Evolutionary conservation across 2,329 filamentous ascomycete genomes (phyloP), one percentile per base, ranked within the genome.

Genomic region (Teratosphaeria viscida): DNA sequence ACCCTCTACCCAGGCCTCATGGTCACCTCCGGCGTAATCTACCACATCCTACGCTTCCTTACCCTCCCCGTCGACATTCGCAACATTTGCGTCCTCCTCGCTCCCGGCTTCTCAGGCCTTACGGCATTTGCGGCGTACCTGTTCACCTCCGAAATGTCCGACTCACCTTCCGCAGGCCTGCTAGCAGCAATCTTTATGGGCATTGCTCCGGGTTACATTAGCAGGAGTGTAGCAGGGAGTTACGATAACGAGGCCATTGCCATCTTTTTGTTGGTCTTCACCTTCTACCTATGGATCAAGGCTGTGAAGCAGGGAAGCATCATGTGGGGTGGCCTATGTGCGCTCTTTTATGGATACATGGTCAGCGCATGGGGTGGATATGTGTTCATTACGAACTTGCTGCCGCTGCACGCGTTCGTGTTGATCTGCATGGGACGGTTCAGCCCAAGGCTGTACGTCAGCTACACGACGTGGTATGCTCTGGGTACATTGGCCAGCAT

Each of bases 181-280:
- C 85, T 99, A 62, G 92, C 94, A 52, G 95, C 94, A 54, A 83
- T 83, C 60, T 99, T 99, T 76, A 97, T 99, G 91, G 94, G 94
- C 62, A 99, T 99, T 72, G 84, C 91, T 14, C 94, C 94, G 23
- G 94, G 94, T 65, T 99, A 99, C 75, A 99, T 99, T 74, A 97
- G 92, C 66, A 85, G 94, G 75, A 97, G 92, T 59, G 94, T 99
- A 63, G 94, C 94, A 63, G 94, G 94, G 72, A 96, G 92, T 75
- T 99, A 99, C 79, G 94, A 99, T 76, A 97, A 99, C 79, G 94
- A 99, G 79, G 94, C 94, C 66, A 99, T 99, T 79, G 92, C 94
- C 71, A 99, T 99, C 74, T 99, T 99, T 81, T 81, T 99, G 68
- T 84, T 99, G 35, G 94, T 99, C 65, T 96, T 96, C 75, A 99